Conservation (phyloP, 768 basidiomycete genomes). For the Boletus rufocinnamomeus region DNA sequence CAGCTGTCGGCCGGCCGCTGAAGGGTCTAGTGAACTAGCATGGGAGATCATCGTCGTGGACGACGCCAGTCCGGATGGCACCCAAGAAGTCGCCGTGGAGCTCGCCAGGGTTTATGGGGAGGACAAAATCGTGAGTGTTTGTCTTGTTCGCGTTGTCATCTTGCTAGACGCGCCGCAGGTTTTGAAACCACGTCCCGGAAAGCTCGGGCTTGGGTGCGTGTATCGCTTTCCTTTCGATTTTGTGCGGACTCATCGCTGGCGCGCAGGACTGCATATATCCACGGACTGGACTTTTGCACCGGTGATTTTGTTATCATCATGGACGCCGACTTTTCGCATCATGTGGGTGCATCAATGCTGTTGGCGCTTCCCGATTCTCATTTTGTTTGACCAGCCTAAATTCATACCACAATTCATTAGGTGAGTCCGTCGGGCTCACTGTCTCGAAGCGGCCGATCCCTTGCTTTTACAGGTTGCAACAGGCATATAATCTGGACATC, state of each 20-base stretch:
- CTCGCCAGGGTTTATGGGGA: conserved; percentile 80
- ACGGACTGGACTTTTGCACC: conserved; percentile 85
- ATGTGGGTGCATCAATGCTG: conserved; percentile 53
- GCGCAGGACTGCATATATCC: conserved; percentile 85
- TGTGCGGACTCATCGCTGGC: not conserved
- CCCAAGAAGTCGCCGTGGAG: conserved; percentile 83
- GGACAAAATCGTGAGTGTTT: conserved; percentile 68
- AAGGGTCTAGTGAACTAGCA: conserved; percentile 55
- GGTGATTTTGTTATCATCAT: conserved; percentile 96
- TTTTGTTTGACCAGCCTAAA: conserved; percentile 64
- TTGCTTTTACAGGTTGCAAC: conserved; percentile 59
- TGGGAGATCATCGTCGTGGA: conserved; percentile 94
- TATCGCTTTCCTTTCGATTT: not conserved
- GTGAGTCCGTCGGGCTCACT: conserved; percentile 36
- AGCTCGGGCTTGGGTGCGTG: conserved; percentile 83
- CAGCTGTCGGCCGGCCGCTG: conserved; percentile 11
- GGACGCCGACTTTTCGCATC: conserved; percentile 97
- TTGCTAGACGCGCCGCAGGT: conserved; percentile 46
- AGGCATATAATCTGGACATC: conserved; percentile 86
- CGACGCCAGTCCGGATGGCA: conserved; percentile 91
- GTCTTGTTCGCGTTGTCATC: not conserved
- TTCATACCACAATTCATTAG: conserved; percentile 92
- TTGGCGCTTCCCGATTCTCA: conserved; percentile 4
- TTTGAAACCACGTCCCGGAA: conserved; percentile 84
- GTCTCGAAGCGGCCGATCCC: conserved; percentile 3